Evolutionary conservation across 2,329 filamentous ascomycete species (phyloP), one percentile per base, ranked within the genome.

Genomic region (Trichoderma guizhouense): DNA sequence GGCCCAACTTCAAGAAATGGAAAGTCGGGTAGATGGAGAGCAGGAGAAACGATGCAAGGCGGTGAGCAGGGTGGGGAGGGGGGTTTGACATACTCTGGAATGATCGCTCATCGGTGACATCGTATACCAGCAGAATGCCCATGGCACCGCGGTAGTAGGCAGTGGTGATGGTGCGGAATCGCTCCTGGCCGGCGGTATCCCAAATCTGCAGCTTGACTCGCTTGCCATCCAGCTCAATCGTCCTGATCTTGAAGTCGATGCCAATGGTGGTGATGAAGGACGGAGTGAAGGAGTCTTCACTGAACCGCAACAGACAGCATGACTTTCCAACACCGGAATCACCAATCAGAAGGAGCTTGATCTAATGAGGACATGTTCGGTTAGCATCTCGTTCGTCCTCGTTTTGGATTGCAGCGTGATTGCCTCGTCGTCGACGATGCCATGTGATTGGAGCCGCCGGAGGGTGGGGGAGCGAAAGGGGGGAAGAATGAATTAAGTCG

Each of bases 201-300:
- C 96, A 99, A 84, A 99, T 99, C 87, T 99, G 96, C 81, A 99
- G 86, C 88, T 99, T 99, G 79, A 99, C 96, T 74, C 95, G 90
- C 90, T 99, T 99, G 82, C 95, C 95, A 84, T 99, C 96, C 77
- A 99, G 88, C 86, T 99, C 96, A 85, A 99, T 99, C 76, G 96
- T 99, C 77, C 96, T 90, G 82, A 99, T 99, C 89, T 99, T 99
- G 88, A 99, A 99, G 86, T 99, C 96, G 86, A 99, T 98, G 77
- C 96, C 96, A 84, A 99, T 99, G 74, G 96, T 99, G 74, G 95
- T 97, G 87, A 98, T 98, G 88, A 97, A 98, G 78, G 94, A 97
- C 57, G 95, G 95, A 68, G 95, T 98, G 86, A 97, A 98, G 61
- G 93, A 97, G 87, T 98, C 95, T 85, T 98, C 95, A 84, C 94